Percentiles rank a stretch among this genome's conserved stretches.
These are phyloP conservation scores for Gossypium davidsonii DNA, from an alignment of 441 rosid genomes.

Conservation along the genomic window DNA sequence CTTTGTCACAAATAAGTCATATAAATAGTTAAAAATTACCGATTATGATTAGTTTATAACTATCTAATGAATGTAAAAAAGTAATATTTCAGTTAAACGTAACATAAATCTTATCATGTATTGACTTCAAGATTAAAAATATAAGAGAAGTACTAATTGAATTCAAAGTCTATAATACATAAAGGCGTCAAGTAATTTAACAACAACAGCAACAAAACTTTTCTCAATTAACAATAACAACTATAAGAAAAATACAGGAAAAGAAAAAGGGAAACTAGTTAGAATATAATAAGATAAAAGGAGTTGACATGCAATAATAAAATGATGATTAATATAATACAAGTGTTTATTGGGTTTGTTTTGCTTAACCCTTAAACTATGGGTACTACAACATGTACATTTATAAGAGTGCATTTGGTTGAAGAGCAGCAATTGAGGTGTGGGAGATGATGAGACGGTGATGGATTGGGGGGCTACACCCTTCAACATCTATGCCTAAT, in stretches of 20 bases:
- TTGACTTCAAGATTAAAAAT: too few relatives aligned
- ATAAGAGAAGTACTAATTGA: too few relatives aligned
- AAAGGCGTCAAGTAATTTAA: too few relatives aligned
- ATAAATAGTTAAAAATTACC: too few relatives aligned
- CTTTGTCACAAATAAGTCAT: too few relatives aligned
- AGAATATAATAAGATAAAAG: background rate
- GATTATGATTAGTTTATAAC: too few relatives aligned
- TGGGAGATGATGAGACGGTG: background rate
- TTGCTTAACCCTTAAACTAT: slow-evolving; percentile 31
- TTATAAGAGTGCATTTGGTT: slow-evolving; percentile 9
- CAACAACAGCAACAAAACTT: background rate
- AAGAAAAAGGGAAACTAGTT: background rate
- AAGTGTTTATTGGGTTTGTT: background rate
- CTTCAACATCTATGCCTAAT: background rate
- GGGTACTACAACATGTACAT: slow-evolving; percentile 17
- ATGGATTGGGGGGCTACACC: background rate
- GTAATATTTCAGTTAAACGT: too few relatives aligned
- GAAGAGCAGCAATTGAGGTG: slow-evolving; percentile 8
- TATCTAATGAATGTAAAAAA: too few relatives aligned
- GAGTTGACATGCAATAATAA: slow-evolving; percentile 14
- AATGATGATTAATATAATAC: background rate
- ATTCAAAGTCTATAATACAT: too few relatives aligned
- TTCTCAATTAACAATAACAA: background rate
- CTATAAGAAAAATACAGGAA: background rate
- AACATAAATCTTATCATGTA: too few relatives aligned